Conservation (phyloP, 2,329 filamentous ascomycete species). For the Onygena corvina region DNA sequence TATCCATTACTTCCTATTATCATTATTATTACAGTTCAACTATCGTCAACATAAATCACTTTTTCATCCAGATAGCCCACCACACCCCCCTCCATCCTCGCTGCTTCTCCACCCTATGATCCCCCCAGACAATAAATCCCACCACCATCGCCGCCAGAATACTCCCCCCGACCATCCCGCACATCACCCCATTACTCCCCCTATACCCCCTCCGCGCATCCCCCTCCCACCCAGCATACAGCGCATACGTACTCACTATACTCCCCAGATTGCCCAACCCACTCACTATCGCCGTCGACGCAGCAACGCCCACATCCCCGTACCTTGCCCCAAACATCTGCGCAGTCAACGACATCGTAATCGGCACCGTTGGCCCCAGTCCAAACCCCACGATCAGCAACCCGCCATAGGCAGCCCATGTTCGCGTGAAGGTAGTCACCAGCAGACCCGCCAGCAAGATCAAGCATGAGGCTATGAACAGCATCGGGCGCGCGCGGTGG, state of each 20-base stretch:
- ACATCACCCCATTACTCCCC: constrained; percentile 77
- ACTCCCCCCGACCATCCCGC: constrained; percentile 68
- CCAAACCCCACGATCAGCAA: constrained; percentile 85
- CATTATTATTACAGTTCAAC: no score
- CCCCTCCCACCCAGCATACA: constrained; percentile 75
- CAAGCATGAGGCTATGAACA: constrained; percentile 64
- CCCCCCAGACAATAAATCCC: constrained; percentile 48
- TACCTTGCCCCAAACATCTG: constrained; percentile 84
- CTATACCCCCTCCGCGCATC: constrained; percentile 67
- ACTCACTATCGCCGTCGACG: constrained; percentile 72
- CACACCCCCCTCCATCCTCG: constrained; percentile 28
- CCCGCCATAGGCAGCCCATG: constrained; percentile 76
- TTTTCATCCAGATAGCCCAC: constrained; percentile 13
- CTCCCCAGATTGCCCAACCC: constrained; percentile 78
- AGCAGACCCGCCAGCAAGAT: constrained; percentile 75
- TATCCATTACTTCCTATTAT: neutral
- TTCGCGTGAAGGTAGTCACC: constrained; percentile 60
- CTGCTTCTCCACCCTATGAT: constrained; percentile 26
- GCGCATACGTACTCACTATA: constrained; percentile 75
- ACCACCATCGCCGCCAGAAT: constrained; percentile 55
- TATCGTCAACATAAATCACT: neutral
- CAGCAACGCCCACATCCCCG: constrained; percentile 80
- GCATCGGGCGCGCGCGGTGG: constrained; percentile 63
- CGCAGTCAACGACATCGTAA: constrained; percentile 87
- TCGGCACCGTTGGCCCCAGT: constrained; percentile 78